Conservation (phyloP, 1,284 basidiomycete genomes). For the Microbotryomycetes sp. region DNA sequence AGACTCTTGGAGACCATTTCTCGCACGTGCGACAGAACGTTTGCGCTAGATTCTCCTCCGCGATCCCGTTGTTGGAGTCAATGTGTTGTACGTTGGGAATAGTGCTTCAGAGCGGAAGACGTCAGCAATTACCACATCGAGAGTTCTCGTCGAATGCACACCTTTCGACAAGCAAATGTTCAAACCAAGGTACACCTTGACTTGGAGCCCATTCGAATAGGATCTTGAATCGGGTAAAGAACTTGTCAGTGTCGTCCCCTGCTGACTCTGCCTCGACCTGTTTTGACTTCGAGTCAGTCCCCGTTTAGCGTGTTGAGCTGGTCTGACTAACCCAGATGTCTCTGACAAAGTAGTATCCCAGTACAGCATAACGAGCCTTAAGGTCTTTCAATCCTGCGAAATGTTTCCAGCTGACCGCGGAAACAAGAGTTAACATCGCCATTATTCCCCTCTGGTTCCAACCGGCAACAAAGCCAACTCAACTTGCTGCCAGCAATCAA, state of each 20-base stretch:
- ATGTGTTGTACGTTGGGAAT: too few species aligned
- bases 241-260: background rate
- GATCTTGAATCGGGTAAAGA: constrained; percentile 8
- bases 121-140: background rate
- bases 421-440: too few species aligned
- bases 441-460: too few species aligned
- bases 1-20: too few species aligned
- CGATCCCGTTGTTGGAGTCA: too few species aligned
- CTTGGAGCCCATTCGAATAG: constrained; percentile 26
- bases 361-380: constrained; percentile 15
- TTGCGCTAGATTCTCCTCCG: too few species aligned
- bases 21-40: background rate
- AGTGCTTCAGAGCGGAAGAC: too few species aligned
- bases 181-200: constrained; percentile 30
- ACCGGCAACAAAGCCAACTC: background rate
- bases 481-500: constrained; percentile 13
- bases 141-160: too few species aligned
- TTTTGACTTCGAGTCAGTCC: constrained; percentile 26
- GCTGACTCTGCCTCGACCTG: background rate
- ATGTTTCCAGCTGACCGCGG: background rate
- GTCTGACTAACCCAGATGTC: constrained; percentile 14
- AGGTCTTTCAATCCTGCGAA: constrained; percentile 12
- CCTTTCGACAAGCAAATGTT: constrained; percentile 9
- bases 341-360: constrained; percentile 24
- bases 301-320: background rate